These are phyloP conservation scores for Oenanthe javanica DNA, from an alignment of 140 eudicot species.

Conservation along the genomic window DNA sequence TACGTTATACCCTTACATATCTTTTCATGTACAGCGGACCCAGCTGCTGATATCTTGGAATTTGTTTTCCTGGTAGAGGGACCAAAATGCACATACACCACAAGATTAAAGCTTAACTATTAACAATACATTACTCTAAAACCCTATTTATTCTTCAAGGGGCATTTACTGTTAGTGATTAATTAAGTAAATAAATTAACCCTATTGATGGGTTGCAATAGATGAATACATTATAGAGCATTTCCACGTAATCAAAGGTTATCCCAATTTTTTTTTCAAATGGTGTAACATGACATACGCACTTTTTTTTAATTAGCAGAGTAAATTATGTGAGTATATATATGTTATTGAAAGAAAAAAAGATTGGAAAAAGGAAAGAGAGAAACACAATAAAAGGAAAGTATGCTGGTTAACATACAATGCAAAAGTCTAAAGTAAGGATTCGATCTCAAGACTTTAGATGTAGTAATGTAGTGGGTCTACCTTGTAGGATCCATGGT, in stretches of 20 bases:
- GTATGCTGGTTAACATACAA: background rate
- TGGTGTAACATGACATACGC: no score
- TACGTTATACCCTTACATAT: background rate
- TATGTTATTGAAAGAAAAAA: background rate
- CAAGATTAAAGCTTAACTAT: background rate
- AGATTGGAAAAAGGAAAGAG: background rate
- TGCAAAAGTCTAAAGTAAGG: background rate
- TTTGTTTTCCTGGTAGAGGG: background rate
- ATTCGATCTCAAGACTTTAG: background rate
- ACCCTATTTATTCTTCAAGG: background rate
- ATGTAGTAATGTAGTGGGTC: background rate
- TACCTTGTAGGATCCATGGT: background rate
- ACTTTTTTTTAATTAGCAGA: background rate
- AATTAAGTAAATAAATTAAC: no score
- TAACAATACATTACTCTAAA: background rate
- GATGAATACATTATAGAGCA: no score
- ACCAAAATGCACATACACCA: constrained; percentile 7
- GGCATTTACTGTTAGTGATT: background rate
- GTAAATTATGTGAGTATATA: background rate
- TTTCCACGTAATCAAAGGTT: no score
- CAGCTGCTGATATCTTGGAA: background rate
- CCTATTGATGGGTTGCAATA: no score
- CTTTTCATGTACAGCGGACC: background rate
- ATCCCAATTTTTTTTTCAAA: no score
- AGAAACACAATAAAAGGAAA: background rate